Conservation (phyloP, 2,329 filamentous ascomycete species). For the Coniochaeta pulveracea region DNA sequence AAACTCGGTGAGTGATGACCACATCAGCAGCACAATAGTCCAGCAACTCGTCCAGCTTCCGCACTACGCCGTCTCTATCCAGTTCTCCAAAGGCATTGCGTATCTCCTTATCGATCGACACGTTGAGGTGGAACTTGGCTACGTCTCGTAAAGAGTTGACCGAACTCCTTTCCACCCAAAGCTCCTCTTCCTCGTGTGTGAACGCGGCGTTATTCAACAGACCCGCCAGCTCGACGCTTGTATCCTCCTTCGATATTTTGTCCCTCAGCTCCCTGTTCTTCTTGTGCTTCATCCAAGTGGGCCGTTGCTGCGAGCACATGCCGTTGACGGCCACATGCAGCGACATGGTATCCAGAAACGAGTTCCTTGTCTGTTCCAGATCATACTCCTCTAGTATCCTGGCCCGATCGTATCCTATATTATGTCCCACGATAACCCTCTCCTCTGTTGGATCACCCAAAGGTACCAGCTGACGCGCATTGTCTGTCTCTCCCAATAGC, state of each 20-base stretch:
- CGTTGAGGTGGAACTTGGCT: constrained; percentile 87
- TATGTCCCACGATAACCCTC: constrained; percentile 83
- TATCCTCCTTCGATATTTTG: constrained; percentile 60
- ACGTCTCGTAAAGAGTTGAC: constrained; percentile 93
- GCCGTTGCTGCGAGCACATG: constrained; percentile 94
- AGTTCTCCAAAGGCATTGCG: constrained; percentile 81
- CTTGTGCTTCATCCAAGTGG: constrained; percentile 94
- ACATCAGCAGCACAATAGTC: constrained; percentile 96
- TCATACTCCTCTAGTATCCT: constrained; percentile 83
- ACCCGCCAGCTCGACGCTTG: constrained; percentile 58
- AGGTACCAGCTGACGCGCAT: constrained; percentile 72
- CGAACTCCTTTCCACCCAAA: constrained; percentile 92
- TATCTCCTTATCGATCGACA: constrained; percentile 80
- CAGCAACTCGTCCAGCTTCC: constrained; percentile 68
- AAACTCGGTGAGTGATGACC: constrained; percentile 85
- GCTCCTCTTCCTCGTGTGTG: constrained; percentile 77
- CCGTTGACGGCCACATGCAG: constrained; percentile 95
- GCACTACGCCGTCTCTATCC: constrained; percentile 57
- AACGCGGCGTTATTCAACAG: constrained; percentile 58
- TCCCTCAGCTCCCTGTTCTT: constrained; percentile 81
- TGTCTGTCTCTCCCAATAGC: constrained; percentile 72
- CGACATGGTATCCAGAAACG: constrained; percentile 95
- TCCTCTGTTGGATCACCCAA: constrained; percentile 65
- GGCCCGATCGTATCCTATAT: constrained; percentile 88
- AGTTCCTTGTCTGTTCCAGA: constrained; percentile 69